Evolutionary conservation across 306 rosid genomes (phyloP), one percentile per base, ranked within the genome.

Genomic region (Castanopsis chinensis): DNA sequence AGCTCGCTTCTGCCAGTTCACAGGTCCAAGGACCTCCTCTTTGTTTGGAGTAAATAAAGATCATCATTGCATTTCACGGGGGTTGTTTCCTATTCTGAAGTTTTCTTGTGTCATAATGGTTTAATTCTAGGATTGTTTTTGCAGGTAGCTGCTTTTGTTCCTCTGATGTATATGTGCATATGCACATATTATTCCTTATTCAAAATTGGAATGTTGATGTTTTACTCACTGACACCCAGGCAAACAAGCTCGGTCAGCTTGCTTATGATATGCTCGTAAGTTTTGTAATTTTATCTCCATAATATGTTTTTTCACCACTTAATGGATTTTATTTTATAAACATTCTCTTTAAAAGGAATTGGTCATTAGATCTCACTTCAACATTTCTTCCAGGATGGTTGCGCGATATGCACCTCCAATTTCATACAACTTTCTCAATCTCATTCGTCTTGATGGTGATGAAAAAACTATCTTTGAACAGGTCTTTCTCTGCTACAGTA

Each of bases 261-360:
- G 93, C 97, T 94, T 74, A 91, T 94, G 94, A 94, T 94, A 83
- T 92, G 97, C 91, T 94, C 97, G 97, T 94, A 89, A 91, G 97
- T 86, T 76, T 58, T 80, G 21, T 55, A 28, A 21, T 58, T 69
- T 20, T 19, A 19, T 68, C 51, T 69, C 60, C 27, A 49, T 17
- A 25, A 25, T 25, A 17, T 37, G 25, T 65, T 74, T 78, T 71
- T 37, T 7, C 43, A 20, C 28, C 11, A 60, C 49, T 52, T 68
- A 64, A 14, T 30, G 41, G 10, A 32, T 73, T 32, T 33, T 65
- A 27, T 41, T 72, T 32, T 33, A 18, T 33, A 21, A 65, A 51
- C 20, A 28, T 72, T 5, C n/a, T 61, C 11, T 27, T 52, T 61
- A 17, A 67, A 72, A 80, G 78, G 5, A 37, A 57, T 49, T 72